phyloP scores from a whole-genome alignment of 2,329 filamentous ascomycete species.

The Alternaria burnsii region DNA sequence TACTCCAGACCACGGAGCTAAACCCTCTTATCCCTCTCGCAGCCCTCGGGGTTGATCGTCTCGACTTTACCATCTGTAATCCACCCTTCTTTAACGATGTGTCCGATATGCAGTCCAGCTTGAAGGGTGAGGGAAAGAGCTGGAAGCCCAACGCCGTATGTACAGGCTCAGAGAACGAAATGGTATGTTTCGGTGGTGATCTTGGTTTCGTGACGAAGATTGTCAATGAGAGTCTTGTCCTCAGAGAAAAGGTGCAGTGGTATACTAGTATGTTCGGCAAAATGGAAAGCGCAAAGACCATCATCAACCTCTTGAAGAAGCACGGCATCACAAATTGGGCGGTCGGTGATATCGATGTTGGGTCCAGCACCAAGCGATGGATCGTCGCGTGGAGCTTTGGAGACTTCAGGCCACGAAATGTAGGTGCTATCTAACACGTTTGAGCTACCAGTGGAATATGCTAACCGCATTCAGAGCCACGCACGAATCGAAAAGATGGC shows the following conservation, averaged over 20 bases:
- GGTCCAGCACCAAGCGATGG: constrained; percentile 80
- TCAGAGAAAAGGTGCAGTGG: constrained; percentile 75
- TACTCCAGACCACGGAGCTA: constrained; percentile 64
- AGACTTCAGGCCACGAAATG: constrained; percentile 68
- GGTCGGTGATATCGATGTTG: constrained; percentile 80
- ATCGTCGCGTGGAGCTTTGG: constrained; percentile 87
- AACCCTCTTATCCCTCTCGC: constrained; percentile 71
- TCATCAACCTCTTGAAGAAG: constrained; percentile 67
- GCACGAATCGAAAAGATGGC: constrained; percentile 52
- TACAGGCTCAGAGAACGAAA: constrained; percentile 82
- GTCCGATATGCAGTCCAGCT: constrained; percentile 70
- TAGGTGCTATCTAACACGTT: constrained; percentile 25
- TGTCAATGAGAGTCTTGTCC: constrained; percentile 70
- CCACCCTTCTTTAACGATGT: constrained; percentile 90
- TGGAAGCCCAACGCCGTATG: constrained; percentile 74
- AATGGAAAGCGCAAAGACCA: constrained; percentile 68
- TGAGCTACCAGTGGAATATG: not conserved
- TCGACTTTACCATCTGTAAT: constrained; percentile 93
- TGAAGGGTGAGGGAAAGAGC: constrained; percentile 68
- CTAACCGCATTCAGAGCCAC: constrained; percentile 22
- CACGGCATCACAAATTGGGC: constrained; percentile 78
- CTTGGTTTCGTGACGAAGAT: constrained; percentile 76
- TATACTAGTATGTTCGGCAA: constrained; percentile 93
- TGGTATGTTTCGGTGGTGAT: constrained; percentile 85
- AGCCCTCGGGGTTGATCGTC: constrained; percentile 58